phyloP scores from a whole-genome alignment of 2,329 filamentous ascomycete species.

The Talaromyces sp. region DNA sequence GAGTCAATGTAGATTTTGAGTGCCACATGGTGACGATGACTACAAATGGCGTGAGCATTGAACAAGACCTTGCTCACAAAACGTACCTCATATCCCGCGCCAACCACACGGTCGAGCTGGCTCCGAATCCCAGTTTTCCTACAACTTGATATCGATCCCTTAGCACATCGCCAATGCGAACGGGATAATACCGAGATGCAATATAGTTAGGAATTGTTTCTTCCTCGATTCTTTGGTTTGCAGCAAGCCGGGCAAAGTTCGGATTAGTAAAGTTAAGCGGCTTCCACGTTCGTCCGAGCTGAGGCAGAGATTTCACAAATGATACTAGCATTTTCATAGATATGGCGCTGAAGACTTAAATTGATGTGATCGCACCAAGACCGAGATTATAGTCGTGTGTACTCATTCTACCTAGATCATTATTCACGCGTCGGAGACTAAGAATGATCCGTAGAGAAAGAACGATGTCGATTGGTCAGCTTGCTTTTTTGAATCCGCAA shows the following conservation, averaged over 20 bases:
- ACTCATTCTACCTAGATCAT: no score
- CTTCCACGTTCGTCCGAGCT: constrained; percentile 28
- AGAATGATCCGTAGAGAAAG: no score
- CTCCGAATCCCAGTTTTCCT: constrained; percentile 37
- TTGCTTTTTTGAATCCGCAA: no score
- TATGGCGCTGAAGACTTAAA: neutral
- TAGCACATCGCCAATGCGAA: constrained; percentile 30
- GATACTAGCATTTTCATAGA: neutral
- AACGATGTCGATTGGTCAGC: no score
- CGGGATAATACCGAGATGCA: constrained; percentile 27
- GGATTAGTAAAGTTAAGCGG: constrained; percentile 33
- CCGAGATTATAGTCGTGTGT: no score
- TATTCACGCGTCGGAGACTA: no score
- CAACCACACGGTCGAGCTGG: constrained; percentile 38
- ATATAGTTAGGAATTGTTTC: constrained; percentile 28
- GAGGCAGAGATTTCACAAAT: constrained; percentile 21
- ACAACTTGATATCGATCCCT: constrained; percentile 33
- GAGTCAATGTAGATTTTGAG: constrained; percentile 32
- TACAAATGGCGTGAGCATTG: constrained; percentile 16
- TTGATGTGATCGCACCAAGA: no score
- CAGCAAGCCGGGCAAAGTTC: constrained; percentile 27
- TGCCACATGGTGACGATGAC: constrained; percentile 28
- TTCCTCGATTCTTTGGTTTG: constrained; percentile 30
- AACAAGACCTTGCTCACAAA: neutral
- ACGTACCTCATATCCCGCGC: constrained; percentile 33